Conservation (phyloP, 2,329 filamentous ascomycete genomes). For the Colletotrichum gigasporum region DNA sequence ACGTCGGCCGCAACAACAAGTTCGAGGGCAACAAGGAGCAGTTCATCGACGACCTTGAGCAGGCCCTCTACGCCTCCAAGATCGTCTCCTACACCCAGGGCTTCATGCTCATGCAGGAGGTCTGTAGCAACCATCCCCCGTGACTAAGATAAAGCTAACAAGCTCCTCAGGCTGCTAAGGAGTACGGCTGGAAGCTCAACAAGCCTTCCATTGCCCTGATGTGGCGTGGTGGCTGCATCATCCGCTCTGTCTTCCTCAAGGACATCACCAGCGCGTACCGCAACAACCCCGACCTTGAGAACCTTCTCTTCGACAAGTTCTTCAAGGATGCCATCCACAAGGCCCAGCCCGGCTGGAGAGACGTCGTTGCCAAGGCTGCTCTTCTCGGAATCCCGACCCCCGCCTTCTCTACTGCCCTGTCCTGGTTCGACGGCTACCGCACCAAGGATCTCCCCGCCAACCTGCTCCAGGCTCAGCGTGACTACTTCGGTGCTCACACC, state of each 20-base stretch:
- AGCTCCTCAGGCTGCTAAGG: constrained; percentile 79
- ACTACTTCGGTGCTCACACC: constrained; percentile 98
- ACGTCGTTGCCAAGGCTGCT: constrained; percentile 90
- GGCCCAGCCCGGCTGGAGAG: constrained; percentile 91
- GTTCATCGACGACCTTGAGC: constrained; percentile 97
- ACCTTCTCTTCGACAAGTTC: constrained; percentile 98
- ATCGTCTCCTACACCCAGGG: constrained; percentile 99
- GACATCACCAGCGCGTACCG: constrained; percentile 99
- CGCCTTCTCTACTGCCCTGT: constrained; percentile 95
- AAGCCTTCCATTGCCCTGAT: constrained; percentile 99
- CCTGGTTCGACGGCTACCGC: constrained; percentile 99
- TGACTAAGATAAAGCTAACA: constrained; percentile 34
- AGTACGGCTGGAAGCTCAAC: constrained; percentile 99
- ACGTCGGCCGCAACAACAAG: constrained; percentile 75
- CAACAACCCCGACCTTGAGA: constrained; percentile 92
- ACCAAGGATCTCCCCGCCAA: constrained; percentile 98
- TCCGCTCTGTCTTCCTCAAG: constrained; percentile 99
- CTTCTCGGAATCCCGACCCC: constrained; percentile 96
- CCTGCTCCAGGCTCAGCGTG: constrained; percentile 97
- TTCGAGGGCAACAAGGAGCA: constrained; percentile 92
- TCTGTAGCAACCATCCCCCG: constrained; percentile 42
- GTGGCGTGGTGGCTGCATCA: constrained; percentile 99
- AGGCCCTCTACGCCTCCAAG: constrained; percentile 99
- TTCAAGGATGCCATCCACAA: constrained; percentile 99
- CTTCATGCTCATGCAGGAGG: constrained; percentile 99